Base-by-base conservation (phyloP, 2,329 filamentous ascomycete species). In the Cytospora schulzeri region DNA sequence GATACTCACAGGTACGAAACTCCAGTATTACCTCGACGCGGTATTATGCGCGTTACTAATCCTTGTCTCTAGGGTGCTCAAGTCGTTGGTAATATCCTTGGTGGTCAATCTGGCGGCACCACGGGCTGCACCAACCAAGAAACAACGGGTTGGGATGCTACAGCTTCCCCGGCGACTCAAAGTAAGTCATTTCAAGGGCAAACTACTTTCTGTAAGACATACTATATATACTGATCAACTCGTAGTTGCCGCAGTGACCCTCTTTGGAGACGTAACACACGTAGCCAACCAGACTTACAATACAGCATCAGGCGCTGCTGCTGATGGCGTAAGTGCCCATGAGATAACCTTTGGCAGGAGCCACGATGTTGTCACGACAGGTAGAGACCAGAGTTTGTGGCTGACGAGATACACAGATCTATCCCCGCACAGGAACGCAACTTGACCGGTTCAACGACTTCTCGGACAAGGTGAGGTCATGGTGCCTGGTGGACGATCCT, bases 401-500 rank as follows among this genome's bases (percentile, higher is more conserved):
- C 50, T 60, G 19, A 60, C 19, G 19, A n/a, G 19, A n/a, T 31
- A 22, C 5, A 51, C 45, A 66, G 64, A 65, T 74, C 50, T 72
- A 71, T 61, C 74, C 75, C 7, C 75, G 76, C 14, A 69, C 72
- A 1, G 70, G 69, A 11, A 69, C 66, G 5, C 71, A 74, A 57
- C 69, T 75, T 1, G 67, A 68, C 28, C 72, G 71, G 24, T 67
- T 77, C 38, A 69, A 67, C 57, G 70, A 70, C 45, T 76, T 72
- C 35, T 63, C 69, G 15, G 58, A 62, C 33, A 62, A 71, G 11
- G 61, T 75, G 9, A 75, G 72, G 57, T 72, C 72, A 17, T 79
- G 77, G 70, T 79, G 78, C 64, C 70, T 72, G 35, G 65, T 67
- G 3, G 73, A 73, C 12, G 78, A 79, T 60, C 76, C 78, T 2